Conservation (phyloP, 1,284 basidiomycete species). For the Ustilago nuda region DNA sequence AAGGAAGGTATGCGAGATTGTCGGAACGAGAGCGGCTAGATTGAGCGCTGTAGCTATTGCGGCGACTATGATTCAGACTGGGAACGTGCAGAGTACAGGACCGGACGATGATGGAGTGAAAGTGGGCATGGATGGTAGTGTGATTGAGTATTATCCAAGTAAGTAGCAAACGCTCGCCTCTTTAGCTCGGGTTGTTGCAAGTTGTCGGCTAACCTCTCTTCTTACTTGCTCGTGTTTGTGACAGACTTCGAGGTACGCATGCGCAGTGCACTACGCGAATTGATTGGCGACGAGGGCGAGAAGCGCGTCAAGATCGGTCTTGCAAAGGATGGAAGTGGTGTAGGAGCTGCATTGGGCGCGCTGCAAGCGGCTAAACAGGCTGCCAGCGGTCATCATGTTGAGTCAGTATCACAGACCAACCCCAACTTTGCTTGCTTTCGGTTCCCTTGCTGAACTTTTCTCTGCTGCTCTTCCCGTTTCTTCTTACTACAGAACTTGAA, state of each 20-base stretch:
- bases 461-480: background rate
- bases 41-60: slow-evolving; percentile 89
- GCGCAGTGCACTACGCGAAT: slow-evolving; percentile 77
- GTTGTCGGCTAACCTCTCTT: background rate
- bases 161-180: background rate
- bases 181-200: background rate
- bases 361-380: slow-evolving; percentile 59
- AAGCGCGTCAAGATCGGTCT: slow-evolving; percentile 84
- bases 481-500: slow-evolving; percentile 5
- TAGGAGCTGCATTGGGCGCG: slow-evolving; percentile 73
- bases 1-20: slow-evolving; percentile 80
- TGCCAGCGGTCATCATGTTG: slow-evolving; percentile 52
- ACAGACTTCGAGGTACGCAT: slow-evolving; percentile 78
- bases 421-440: background rate
- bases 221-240: slow-evolving; percentile 74
- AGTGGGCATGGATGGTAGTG: slow-evolving; percentile 71
- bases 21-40: slow-evolving; percentile 83
- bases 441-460: background rate
- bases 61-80: slow-evolving; percentile 85
- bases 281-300: slow-evolving; percentile 85
- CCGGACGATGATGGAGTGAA: slow-evolving; percentile 63
- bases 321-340: slow-evolving; percentile 96
- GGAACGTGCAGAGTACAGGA: slow-evolving; percentile 71
- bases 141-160: slow-evolving; percentile 78
- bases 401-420: slow-evolving; percentile 8